These are phyloP conservation scores for Musa schizocarpa DNA, from an alignment of 176 grass and related monocot species.

Conservation along the genomic window DNA sequence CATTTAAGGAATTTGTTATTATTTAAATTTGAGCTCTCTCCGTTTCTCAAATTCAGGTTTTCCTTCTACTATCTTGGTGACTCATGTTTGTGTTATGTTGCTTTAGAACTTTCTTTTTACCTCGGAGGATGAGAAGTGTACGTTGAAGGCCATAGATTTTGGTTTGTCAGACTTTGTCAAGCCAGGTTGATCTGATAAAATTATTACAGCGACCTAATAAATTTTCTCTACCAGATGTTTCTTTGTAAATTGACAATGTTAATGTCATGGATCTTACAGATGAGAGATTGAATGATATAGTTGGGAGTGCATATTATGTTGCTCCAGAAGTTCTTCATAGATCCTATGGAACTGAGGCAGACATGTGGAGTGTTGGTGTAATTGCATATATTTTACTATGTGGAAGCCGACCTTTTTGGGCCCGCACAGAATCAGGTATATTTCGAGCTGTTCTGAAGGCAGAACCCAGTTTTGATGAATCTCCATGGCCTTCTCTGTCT, in stretches of 20 bases:
- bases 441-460: conserved; percentile 94
- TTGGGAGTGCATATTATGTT: conserved; percentile 96
- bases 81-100: conserved; percentile 6
- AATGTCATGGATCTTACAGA: conserved; percentile 36
- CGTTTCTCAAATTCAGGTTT: neutral
- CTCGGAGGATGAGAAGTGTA: conserved; percentile 63
- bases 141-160: conserved; percentile 98
- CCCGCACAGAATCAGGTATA: conserved; percentile 92
- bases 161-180: conserved; percentile 97
- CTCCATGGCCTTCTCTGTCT: conserved; percentile 88
- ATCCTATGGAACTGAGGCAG: conserved; percentile 85
- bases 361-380: conserved; percentile 99
- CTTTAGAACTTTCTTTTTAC: conserved; percentile 93
- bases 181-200: conserved; percentile 56
- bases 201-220: conserved; percentile 4
- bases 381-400: conserved; percentile 98
- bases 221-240: neutral
- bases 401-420: conserved; percentile 94
- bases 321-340: conserved; percentile 96
- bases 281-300: conserved; percentile 97
- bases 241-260: conserved; percentile 24
- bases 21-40: neutral
- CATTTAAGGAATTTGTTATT: conserved; percentile 10
- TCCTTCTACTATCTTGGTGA: conserved; percentile 12
- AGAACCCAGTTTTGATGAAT: conserved; percentile 96